Base-by-base conservation (phyloP, 2,329 filamentous ascomycete species). In the Beauveria brongniartii region DNA sequence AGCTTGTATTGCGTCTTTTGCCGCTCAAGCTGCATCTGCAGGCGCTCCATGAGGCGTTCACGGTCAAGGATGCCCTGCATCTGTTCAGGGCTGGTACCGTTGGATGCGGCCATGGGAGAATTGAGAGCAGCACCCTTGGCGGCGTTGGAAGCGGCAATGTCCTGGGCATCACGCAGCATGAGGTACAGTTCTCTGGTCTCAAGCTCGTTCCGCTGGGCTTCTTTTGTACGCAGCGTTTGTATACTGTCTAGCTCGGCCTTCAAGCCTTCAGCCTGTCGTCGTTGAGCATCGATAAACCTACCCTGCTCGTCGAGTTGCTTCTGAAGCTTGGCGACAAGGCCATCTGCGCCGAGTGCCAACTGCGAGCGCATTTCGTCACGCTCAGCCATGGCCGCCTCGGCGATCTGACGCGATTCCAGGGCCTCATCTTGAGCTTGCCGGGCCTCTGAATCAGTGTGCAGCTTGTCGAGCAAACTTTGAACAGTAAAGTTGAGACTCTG, bases 1-100 rank as follows among this genome's bases (percentile, higher is more conserved):
- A 99, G 84, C 75, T 97, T 97, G 75, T 91, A 96, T 71, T 97
- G 92, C 1, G 94, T 97, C 82, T 97, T 97, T 65, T 96, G 93
- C 65, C 94, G 83, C 77, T 97, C 93, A 47, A 99, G 85, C 75
- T 97, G 94, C 80, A 91, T 95, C 74, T 96, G 92, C 61, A 99
- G 82, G 58, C 92, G 88, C 71, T 92, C 90, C 89, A 99, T 95
- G 66, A 99, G 86, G 69, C 83, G 87, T 69, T 97, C 91, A 28
- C 94, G 89, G 72, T 97, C 92, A 65, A 99, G 80, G 64, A 99
- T 97, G 64, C 94, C 94, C 71, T 92, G 86, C 88, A 93, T 91
- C 60, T 88, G 88, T 34, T 84, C 79, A 26, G 90, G 85, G 70
- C 94, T 89, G 24, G 82, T 83, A 18, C 30, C 30, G 28, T 40